Evolutionary conservation across 441 rosid genomes (phyloP).

Genomic region (Mallotus japonicus): DNA sequence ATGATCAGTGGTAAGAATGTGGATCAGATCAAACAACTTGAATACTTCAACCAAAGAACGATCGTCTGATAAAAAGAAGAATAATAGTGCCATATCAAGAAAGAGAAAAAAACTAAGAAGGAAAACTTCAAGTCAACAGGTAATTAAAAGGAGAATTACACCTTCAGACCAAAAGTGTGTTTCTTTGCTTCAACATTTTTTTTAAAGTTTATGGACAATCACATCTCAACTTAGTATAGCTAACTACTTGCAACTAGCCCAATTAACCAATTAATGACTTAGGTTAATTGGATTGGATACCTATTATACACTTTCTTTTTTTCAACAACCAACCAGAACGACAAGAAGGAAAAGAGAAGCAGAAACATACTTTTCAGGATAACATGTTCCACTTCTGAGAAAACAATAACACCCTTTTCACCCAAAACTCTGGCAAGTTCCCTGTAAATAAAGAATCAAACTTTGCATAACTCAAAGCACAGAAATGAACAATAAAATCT

Average conservation of each 20-base stretch:
- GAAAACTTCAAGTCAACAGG: not conserved
- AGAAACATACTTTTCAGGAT: slow-evolving; percentile 63
- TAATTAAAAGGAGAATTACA: not conserved
- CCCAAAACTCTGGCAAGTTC: slow-evolving; percentile 84
- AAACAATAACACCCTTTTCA: slow-evolving; percentile 56
- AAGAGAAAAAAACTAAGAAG: not conserved
- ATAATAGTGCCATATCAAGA: slow-evolving; percentile 9
- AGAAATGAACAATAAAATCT: not conserved
- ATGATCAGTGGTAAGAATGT: slow-evolving; percentile 84
- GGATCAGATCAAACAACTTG: slow-evolving; percentile 93
- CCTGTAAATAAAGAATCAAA: slow-evolving; percentile 36
- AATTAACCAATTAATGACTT: not conserved
- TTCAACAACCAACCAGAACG: slow-evolving; percentile 11
- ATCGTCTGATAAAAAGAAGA: slow-evolving; percentile 46
- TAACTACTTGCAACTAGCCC: not conserved
- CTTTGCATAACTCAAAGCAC: not conserved
- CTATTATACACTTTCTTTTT: not conserved
- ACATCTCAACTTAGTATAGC: not conserved
- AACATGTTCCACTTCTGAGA: slow-evolving; percentile 78
- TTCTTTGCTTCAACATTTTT: not conserved
- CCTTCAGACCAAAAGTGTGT: not conserved
- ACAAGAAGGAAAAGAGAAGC: slow-evolving; percentile 5
- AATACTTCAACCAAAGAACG: slow-evolving; percentile 80
- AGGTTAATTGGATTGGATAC: not conserved
- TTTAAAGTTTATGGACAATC: not conserved